Evolutionary conservation across 805 yeast species (phyloP).

Genomic region (Kazachstania africana): DNA sequence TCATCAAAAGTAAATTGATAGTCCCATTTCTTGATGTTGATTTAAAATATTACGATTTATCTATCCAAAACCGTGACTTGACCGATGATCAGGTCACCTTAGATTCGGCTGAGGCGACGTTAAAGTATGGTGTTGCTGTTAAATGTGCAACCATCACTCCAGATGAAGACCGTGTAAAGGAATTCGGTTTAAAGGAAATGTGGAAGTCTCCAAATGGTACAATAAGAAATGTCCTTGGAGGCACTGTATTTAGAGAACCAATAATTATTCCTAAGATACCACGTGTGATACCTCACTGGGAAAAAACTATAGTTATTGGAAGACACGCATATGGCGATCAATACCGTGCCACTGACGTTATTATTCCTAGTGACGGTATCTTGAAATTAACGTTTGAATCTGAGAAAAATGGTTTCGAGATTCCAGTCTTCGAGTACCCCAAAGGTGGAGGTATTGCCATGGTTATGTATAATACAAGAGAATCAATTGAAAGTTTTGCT

Average conservation of each 20-base stretch:
- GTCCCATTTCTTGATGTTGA: slow-evolving; percentile 79
- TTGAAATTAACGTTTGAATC: slow-evolving; percentile 71
- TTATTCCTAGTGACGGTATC: slow-evolving; percentile 54
- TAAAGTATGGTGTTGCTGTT: slow-evolving; percentile 83
- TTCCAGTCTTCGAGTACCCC: slow-evolving; percentile 38
- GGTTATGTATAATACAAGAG: slow-evolving; percentile 94
- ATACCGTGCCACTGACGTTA: slow-evolving; percentile 83
- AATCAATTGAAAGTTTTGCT: slow-evolving; percentile 86
- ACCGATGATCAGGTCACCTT: slow-evolving; percentile 82
- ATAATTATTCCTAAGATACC: slow-evolving; percentile 85
- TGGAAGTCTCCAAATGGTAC: slow-evolving; percentile 98
- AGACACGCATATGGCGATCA: slow-evolving; percentile 98
- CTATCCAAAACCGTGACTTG: slow-evolving; percentile 74
- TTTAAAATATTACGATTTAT: slow-evolving; percentile 83
- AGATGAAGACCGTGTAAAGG: slow-evolving; percentile 89
- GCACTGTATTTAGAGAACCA: slow-evolving; percentile 95
- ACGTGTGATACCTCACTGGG: slow-evolving; percentile 83
- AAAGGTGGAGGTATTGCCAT: slow-evolving; percentile 63
- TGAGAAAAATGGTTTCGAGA: slow-evolving; percentile 33
- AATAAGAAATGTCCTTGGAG: slow-evolving; percentile 88
- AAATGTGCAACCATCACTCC: slow-evolving; percentile 99
- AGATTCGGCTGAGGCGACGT: slow-evolving; percentile 84
- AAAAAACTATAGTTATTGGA: slow-evolving; percentile 89
- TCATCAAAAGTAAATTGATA: slow-evolving; percentile 77
- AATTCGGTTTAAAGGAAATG: slow-evolving; percentile 85